Base-by-base conservation (phyloP, 352 stramenopile genomes). In the Saprolegnia diclina region DNA sequence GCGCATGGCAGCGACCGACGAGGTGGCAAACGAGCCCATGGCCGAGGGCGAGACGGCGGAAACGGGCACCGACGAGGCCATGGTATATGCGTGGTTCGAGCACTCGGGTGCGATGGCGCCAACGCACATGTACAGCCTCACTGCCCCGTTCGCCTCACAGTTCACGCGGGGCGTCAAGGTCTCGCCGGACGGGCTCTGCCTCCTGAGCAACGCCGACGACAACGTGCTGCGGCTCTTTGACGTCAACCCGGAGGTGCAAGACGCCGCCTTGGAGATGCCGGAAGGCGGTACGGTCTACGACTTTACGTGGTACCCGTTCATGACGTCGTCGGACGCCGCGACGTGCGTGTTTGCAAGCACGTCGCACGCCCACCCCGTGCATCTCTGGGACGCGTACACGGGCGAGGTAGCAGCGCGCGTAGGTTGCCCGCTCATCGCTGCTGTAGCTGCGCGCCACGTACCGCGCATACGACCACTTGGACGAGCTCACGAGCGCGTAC, bases 311-410 rank as follows among this genome's bases (percentile, higher is more conserved):
- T 97, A 92, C 54, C 88, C 87, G 9, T 87, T 83, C 73, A 95
- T 96, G 87, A 79, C 77, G 52, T 96, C 87, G 26, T 53, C 67
- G 22, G 76, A 91, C 50, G 88, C 89, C 10, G 76, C 72, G 55
- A 89, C 82, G 26, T 95, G 89, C 71, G 85, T 91, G 71, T 97
- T 96, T 74, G 74, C 92, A 56, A 89, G 74, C 71, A 93, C 88
- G 32, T 90, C 81, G 74, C 84, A 84, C 64, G 89, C 95, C 71
- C 87, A 94, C 29, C 91, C 91, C 3, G 77, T 97, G 56, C 90
- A 97, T 77, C 81, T 97, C 74, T 97, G 90, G 90, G 90, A 97
- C 72, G 91, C 91, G 38, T 97, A 92, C 73, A 96, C 76, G 0
- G 91, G 91, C 13, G 72, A 71, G 21, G 73, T 78, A 38, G 29